These are phyloP conservation scores for Medakamo hakoo DNA, from an alignment of 139 green algal genomes.

Conservation along the genomic window DNA sequence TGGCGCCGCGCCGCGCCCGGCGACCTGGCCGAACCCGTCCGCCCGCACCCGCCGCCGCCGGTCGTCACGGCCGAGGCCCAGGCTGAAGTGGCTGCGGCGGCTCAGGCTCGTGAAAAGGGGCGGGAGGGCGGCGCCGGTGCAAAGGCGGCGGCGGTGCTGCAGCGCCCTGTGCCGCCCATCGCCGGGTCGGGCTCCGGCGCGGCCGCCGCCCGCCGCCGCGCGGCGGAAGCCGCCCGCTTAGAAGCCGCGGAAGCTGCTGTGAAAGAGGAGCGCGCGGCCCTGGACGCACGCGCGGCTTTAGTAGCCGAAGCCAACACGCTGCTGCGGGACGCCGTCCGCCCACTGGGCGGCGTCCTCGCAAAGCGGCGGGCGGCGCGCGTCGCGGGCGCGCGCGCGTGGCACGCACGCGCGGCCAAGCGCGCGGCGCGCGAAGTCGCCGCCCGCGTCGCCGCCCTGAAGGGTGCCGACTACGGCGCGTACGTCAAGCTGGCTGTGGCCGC, in stretches of 20 bases:
- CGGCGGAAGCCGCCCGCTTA: background rate
- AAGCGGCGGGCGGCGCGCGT: conserved; percentile 15
- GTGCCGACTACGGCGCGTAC: conserved; percentile 29
- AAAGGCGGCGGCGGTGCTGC: background rate
- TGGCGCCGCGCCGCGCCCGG: conserved; percentile 1
- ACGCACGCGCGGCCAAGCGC: conserved; percentile 5
- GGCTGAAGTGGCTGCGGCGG: background rate
- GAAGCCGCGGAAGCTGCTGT: background rate
- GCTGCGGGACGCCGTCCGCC: conserved; percentile 2
- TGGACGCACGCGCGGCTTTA: background rate
- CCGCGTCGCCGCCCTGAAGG: conserved; percentile 19
- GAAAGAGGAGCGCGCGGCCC: background rate
- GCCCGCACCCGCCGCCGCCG: background rate
- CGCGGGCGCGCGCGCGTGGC: conserved; percentile 13
- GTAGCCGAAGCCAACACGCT: conserved; percentile 3
- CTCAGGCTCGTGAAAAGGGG: too few relatives aligned
- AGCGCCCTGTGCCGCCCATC: background rate
- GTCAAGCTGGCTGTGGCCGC: conserved; percentile 16
- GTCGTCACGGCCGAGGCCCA: background rate
- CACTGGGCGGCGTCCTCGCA: background rate
- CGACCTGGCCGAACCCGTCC: background rate
- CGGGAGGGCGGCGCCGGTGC: too few relatives aligned
- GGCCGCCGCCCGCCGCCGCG: background rate
- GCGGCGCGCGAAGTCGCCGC: conserved; percentile 11
- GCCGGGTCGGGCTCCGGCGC: conserved; percentile 4